Evolutionary conservation across 345 rosid species (phyloP).

Genomic region (Salix brachista): DNA sequence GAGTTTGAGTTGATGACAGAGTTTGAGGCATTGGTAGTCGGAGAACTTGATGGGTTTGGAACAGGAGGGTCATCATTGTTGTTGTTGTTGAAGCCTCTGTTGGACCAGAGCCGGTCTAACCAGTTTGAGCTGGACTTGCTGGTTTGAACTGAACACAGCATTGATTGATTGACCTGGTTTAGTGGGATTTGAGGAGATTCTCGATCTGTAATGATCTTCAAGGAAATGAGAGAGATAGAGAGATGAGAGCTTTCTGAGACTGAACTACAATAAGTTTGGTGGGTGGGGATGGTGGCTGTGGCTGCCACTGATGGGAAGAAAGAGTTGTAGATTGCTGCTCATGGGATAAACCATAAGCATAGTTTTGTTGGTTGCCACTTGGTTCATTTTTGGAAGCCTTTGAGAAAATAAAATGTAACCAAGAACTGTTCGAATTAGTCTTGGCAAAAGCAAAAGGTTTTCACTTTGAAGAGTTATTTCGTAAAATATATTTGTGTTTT

Average conservation of each 20-base stretch:
- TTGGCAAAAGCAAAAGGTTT: neutral
- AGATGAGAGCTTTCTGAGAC: neutral
- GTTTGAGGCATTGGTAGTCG: slow-evolving; percentile 33
- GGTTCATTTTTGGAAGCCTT: neutral
- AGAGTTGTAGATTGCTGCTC: neutral
- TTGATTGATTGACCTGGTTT: neutral
- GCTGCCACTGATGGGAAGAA: neutral
- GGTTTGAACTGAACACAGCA: neutral
- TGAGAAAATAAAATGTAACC: neutral
- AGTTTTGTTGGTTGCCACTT: neutral
- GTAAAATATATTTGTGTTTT: no score
- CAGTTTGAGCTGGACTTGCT: slow-evolving; percentile 54
- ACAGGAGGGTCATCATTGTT: slow-evolving; percentile 26
- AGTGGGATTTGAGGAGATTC: neutral
- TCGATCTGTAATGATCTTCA: neutral
- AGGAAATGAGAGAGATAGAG: neutral
- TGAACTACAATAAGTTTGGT: neutral
- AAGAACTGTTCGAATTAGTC: neutral
- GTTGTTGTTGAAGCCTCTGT: slow-evolving; percentile 60
- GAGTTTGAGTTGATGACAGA: slow-evolving; percentile 15
- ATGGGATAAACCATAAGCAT: neutral
- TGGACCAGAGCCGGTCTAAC: slow-evolving; percentile 84
- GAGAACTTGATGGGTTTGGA: slow-evolving; percentile 22
- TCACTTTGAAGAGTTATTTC: neutral
- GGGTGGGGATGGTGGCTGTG: neutral